Evolutionary conservation across 1,284 basidiomycete genomes (phyloP), one percentile per base, ranked within the genome.

Genomic region (Tilletia setariae): DNA sequence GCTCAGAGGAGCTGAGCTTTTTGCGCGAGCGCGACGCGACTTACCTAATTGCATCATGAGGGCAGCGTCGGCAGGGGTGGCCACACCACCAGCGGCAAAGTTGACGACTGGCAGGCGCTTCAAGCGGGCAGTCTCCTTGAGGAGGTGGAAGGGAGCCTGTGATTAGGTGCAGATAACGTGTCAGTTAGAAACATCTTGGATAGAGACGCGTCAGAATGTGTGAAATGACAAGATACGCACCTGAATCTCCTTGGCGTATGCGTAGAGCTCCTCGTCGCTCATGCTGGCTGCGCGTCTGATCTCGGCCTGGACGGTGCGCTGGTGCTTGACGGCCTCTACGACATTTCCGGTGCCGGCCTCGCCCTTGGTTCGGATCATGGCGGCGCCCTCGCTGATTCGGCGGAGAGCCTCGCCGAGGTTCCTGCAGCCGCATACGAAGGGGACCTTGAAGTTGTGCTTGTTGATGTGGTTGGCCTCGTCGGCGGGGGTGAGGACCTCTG

Each of bases 211-310:
- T 40, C 6, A 6, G 35, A 25, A 51, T 15, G 8, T 21, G 35
- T 4, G 35, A 11, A 11, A 11, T 4, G 35, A 40, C 35, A 11
- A 11, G 11, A 40, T 4, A 40, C 69, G 25, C 62, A 70, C 69
- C 13, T 40, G 46, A 65, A 82, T 78, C 47, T 98, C 91, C 84
- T 96, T 97, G 42, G 95, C 94, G 83, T 90, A 94, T 2, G 89
- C 88, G 84, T 96, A 98, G 6, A 99, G 88, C 85, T 99, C 96
- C 79, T 97, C 94, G 80, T 98, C 94, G 92, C 94, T 93, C 78
- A 84, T 83, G 64, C 76, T 77, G 75, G 90, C 89, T 15, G 91
- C 91, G 77, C 88, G 88, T 76, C 92, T 88, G 84, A 98, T 97
- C 82, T 94, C 92, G 74, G 89, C 86, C 85, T 86, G 89, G 70